A percentile compares a stretch with the other conserved stretches of the same genome.
phyloP scores from a whole-genome alignment of 306 rosid genomes.

The Notholithocarpus densiflorus region DNA sequence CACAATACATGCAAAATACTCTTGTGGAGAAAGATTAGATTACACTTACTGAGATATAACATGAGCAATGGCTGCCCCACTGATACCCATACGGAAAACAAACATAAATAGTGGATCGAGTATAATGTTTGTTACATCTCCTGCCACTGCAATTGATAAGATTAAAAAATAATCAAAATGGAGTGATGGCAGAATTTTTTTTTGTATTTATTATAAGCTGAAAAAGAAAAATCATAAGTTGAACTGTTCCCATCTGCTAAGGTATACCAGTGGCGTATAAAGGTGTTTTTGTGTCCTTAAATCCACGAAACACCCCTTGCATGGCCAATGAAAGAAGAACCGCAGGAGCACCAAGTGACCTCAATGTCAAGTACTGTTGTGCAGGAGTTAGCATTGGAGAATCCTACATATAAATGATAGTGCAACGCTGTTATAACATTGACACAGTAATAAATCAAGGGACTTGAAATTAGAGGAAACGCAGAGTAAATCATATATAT shows the following conservation, averaged over 20 bases:
- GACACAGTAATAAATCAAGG: neutral
- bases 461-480: neutral
- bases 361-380: slow-evolving; percentile 63
- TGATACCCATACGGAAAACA: slow-evolving; percentile 58
- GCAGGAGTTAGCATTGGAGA: slow-evolving; percentile 85
- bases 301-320: slow-evolving; percentile 96
- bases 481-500: neutral
- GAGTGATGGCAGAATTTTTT: neutral
- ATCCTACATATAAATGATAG: slow-evolving; percentile 47
- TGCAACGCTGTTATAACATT: neutral
- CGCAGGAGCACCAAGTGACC: slow-evolving; percentile 97
- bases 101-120: slow-evolving; percentile 81
- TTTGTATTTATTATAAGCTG: neutral
- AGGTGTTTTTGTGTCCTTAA: slow-evolving; percentile 91
- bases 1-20: neutral
- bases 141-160: slow-evolving; percentile 56
- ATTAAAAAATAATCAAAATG: slow-evolving; percentile 22
- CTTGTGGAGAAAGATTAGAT: neutral
- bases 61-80: slow-evolving; percentile 96
- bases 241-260: slow-evolving; percentile 11
- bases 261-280: slow-evolving; percentile 79
- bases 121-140: slow-evolving; percentile 82
- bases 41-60: slow-evolving; percentile 88
- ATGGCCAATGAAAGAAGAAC: slow-evolving; percentile 93
- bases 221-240: neutral